Percentiles rank a stretch among this genome's conserved stretches.
Evolutionary conservation across 345 rosid species (phyloP).

Genomic region (Lepidium africanum): DNA sequence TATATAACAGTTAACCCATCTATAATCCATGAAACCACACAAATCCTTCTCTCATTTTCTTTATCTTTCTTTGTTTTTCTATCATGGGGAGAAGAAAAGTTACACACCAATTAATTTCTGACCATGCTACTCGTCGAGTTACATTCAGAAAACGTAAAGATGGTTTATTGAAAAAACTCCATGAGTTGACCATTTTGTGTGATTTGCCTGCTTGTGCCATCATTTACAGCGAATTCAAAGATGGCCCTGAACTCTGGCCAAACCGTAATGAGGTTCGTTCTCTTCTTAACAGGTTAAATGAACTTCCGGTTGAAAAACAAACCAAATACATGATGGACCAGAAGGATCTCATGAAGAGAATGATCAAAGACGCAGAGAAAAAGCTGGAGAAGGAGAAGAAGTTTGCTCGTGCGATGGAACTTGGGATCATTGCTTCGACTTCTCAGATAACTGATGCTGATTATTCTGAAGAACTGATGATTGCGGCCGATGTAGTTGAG

Average conservation of each 20-base stretch:
- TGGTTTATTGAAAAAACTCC: conserved; percentile 26
- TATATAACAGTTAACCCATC: conserved; percentile 13
- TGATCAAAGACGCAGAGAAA: conserved; percentile 30
- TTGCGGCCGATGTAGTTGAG: conserved; percentile 13
- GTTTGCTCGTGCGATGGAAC: conserved; percentile 27
- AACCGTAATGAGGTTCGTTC: conserved; percentile 12
- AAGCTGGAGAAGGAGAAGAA: conserved; percentile 29
- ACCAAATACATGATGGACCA: conserved; percentile 46
- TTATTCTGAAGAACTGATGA: conserved; percentile 15
- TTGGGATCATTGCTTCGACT: conserved; percentile 2
- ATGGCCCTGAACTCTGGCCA: conserved; percentile 43
- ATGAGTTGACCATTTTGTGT: conserved; percentile 23
- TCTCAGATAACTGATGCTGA: background rate
- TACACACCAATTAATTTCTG: conserved; percentile 19
- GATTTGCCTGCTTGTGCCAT: conserved; percentile 26
- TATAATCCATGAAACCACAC: background rate
- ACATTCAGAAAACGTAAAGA: conserved; percentile 27
- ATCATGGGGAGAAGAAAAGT: conserved; percentile 30
- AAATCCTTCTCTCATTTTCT: background rate
- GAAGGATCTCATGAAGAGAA: conserved; percentile 26
- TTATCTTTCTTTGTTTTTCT: background rate
- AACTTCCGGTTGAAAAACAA: conserved; percentile 40
- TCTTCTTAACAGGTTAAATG: conserved; percentile 14
- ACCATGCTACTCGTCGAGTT: conserved; percentile 17
- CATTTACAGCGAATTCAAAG: conserved; percentile 30